Evolutionary conservation across 225 moss, liverwort and hornwort species (phyloP).

Genomic region (Pleurozium schreberi): DNA sequence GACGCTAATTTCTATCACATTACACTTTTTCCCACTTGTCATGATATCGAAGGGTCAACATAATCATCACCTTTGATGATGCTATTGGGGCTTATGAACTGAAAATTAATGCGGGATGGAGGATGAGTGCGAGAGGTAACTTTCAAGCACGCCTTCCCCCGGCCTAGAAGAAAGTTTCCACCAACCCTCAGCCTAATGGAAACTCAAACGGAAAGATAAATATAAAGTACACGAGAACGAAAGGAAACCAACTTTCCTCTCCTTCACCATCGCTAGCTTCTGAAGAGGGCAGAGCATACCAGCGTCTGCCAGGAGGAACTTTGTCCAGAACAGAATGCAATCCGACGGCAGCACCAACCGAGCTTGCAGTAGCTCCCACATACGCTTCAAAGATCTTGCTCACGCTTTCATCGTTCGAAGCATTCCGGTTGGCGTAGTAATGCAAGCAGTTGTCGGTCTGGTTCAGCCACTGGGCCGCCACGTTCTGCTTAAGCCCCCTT

Average conservation of each 20-base stretch:
- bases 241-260: not conserved
- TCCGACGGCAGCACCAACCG: constrained; percentile 88
- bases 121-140: not conserved
- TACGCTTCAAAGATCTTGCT: constrained; percentile 71
- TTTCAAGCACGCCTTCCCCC: not conserved
- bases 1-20: not conserved
- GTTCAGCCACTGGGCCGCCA: constrained; percentile 97
- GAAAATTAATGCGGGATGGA: not conserved
- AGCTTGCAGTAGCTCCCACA: constrained; percentile 88
- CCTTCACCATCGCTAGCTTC: not conserved
- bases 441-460: constrained; percentile 96
- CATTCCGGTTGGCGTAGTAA: constrained; percentile 97
- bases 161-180: not conserved
- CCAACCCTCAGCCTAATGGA: not conserved
- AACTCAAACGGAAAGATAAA: not conserved
- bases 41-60: not conserved
- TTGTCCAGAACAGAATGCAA: constrained; percentile 73
- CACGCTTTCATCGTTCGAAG: constrained; percentile 69
- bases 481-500: constrained; percentile 65
- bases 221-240: not conserved
- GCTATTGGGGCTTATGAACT: not conserved
- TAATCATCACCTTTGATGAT: not conserved
- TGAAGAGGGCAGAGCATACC: constrained; percentile 15
- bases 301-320: constrained; percentile 48
- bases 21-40: not conserved